Evolutionary conservation across 139 green algal genomes (phyloP).

Genomic region (Chloropicon primus): DNA sequence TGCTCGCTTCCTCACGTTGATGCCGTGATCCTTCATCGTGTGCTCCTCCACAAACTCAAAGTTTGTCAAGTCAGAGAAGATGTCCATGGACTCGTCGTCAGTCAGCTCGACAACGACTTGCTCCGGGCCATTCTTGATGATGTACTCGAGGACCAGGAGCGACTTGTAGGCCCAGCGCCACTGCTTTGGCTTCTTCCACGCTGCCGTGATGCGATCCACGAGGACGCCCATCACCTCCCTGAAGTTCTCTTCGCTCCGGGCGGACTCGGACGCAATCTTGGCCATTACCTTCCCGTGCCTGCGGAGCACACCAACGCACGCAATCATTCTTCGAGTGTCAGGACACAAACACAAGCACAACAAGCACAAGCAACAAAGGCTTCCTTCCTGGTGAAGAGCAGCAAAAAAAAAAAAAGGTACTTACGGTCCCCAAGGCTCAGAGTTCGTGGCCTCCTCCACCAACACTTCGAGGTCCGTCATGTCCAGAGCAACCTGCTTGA

Average conservation of each 20-base stretch:
- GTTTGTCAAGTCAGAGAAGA: constrained; percentile 46
- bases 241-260: neutral
- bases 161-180: constrained; percentile 87
- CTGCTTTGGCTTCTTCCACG: constrained; percentile 39
- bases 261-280: neutral
- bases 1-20: constrained; percentile 77
- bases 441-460: constrained; percentile 74
- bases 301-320: no score
- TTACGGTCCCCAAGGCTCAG: constrained; percentile 67
- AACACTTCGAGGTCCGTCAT: constrained; percentile 60
- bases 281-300: neutral
- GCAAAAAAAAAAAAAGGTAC: no score
- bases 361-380: no score
- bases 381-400: no score
- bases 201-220: neutral
- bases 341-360: no score
- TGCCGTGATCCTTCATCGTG: constrained; percentile 51
- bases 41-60: constrained; percentile 77
- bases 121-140: constrained; percentile 52
- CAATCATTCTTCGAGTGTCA: no score
- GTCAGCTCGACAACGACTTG: constrained; percentile 50
- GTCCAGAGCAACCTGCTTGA: constrained; percentile 28
- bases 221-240: neutral
- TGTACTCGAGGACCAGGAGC: constrained; percentile 73
- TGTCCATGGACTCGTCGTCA: constrained; percentile 27